Percentiles rank a stretch among this genome's conserved stretches.
Evolutionary conservation across 2,329 filamentous ascomycete genomes (phyloP).

Genomic region (Sclerotinia subarctica): DNA sequence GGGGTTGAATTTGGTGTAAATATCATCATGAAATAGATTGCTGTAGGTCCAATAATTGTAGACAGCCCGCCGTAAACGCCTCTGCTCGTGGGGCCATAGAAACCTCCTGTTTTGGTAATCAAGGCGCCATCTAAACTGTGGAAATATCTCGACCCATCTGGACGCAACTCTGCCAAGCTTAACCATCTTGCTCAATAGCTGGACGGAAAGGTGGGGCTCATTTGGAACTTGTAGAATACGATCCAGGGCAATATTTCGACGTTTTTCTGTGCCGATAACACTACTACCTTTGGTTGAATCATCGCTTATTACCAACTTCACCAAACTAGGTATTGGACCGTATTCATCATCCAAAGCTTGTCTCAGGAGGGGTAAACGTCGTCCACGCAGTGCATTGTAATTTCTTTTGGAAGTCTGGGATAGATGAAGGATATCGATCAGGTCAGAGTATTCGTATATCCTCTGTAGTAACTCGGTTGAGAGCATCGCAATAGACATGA

Average conservation of each 20-base stretch:
- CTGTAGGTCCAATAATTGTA: conserved; percentile 39
- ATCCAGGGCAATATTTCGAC: conserved; percentile 31
- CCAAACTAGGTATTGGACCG: conserved; percentile 33
- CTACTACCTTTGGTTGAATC: conserved; percentile 32
- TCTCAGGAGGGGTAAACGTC: conserved; percentile 31
- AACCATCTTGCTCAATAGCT: conserved; percentile 36
- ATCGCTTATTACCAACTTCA: conserved; percentile 34
- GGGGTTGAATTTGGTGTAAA: conserved; percentile 34
- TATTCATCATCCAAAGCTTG: conserved; percentile 34
- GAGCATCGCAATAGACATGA: conserved; percentile 34
- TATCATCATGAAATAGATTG: conserved; percentile 35
- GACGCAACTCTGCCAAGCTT: conserved; percentile 35
- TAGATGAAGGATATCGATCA: conserved; percentile 35
- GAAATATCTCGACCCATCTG: conserved; percentile 37
- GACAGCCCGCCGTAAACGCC: conserved; percentile 34
- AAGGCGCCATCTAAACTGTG: conserved; percentile 36
- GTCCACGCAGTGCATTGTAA: conserved; percentile 33
- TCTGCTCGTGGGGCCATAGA: conserved; percentile 32
- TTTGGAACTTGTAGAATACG: conserved; percentile 29
- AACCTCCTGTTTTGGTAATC: conserved; percentile 36
- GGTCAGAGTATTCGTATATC: conserved; percentile 34
- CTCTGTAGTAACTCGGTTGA: conserved; percentile 38
- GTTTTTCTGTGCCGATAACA: conserved; percentile 35
- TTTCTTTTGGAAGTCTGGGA: conserved; percentile 34
- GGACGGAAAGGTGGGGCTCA: conserved; percentile 31